Base-by-base conservation (phyloP, 352 stramenopile genomes). In the Blastocystis sp. region DNA sequence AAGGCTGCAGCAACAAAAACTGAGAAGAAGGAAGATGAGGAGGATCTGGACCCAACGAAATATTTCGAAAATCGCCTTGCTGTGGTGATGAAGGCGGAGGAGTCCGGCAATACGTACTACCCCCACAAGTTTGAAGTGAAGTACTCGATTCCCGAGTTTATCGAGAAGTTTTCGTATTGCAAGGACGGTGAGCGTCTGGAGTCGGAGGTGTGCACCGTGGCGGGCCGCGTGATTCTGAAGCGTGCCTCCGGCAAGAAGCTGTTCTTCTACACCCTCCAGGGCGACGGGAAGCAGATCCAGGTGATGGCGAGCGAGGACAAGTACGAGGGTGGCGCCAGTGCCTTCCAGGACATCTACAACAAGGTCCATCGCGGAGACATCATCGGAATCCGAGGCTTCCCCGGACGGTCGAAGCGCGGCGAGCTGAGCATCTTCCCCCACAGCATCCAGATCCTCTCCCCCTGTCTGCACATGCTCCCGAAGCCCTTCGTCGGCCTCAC, bases 81-180 rank as follows among this genome's bases (percentile, higher is more conserved):
- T 75, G 92, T 94, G 79, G 92, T 98, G 7, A 92, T 92, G 30
- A 94, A 96, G 81, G 93, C 98, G 20, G 94, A 98, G 91, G 93
- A 93, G 76, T 92, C 96, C 24, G 96, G 96, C 47, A 90, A 94
- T 16, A 98, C 98, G 92, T 94, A 95, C 43, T 99, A 98, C 92
- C 97, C 97, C 39, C 97, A 99, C 94, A 99, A 99, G 93, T 99
- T 99, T 91, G 91, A 97, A 54, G 95, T 98, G 2, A 94, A 94
- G 73, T 95, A 93, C 53, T 95, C 95, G 65, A 91, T 99, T 70
- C 94, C 95, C 3, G 96, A 98, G 62, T 99, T 98, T 91, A 94
- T 96, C 76, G 92, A 91, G 4, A 93, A 96, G 90, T 99, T 94
- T 92, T 63, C 75, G 30, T 70, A 90, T 50, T 47, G 94, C 0